A percentile compares a stretch with the other conserved stretches of the same genome.
phyloP scores from a whole-genome alignment of 495 filamentous ascomycete species.

The Cercophora newfieldiana region DNA sequence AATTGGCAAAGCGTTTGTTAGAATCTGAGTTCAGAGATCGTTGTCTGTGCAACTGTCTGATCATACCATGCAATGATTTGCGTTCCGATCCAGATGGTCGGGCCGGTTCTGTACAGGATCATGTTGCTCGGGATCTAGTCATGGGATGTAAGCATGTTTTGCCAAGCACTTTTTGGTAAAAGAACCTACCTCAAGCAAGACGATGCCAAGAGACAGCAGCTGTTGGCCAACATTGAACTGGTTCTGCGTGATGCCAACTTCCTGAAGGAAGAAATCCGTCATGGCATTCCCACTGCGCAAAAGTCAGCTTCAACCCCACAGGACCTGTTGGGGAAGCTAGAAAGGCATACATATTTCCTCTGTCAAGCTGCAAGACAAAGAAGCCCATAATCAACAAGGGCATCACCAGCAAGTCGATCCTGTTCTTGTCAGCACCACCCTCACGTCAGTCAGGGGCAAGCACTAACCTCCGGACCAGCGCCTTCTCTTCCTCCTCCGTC shows the following conservation, averaged over 20 bases:
- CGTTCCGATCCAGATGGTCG: conserved; percentile 52
- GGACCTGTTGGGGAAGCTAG: neutral
- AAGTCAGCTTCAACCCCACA: neutral
- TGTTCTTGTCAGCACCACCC: conserved; percentile 21
- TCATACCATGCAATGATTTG: conserved; percentile 56
- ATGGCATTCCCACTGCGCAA: conserved; percentile 30
- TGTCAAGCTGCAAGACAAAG: conserved; percentile 59
- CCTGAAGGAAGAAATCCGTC: conserved; percentile 46
- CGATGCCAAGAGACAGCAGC: conserved; percentile 57
- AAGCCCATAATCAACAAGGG: conserved; percentile 57
- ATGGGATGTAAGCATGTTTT: neutral
- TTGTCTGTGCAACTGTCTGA: neutral
- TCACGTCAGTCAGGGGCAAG: neutral
- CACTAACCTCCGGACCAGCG: conserved; percentile 34
- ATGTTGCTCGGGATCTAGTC: conserved; percentile 55
- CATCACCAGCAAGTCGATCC: conserved; percentile 52
- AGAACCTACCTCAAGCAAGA: conserved; percentile 46
- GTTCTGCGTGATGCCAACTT: conserved; percentile 56
- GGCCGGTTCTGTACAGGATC: conserved; percentile 56
- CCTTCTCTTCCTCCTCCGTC: conserved; percentile 40
- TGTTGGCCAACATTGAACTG: conserved; percentile 60
- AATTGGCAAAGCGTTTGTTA: neutral
- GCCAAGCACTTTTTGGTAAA: neutral
- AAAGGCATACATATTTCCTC: conserved; percentile 35
- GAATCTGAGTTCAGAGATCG: neutral